Evolutionary conservation across 2,329 filamentous ascomycete genomes (phyloP), one percentile per base, ranked within the genome.

Genomic region (Fusarium circinatum): DNA sequence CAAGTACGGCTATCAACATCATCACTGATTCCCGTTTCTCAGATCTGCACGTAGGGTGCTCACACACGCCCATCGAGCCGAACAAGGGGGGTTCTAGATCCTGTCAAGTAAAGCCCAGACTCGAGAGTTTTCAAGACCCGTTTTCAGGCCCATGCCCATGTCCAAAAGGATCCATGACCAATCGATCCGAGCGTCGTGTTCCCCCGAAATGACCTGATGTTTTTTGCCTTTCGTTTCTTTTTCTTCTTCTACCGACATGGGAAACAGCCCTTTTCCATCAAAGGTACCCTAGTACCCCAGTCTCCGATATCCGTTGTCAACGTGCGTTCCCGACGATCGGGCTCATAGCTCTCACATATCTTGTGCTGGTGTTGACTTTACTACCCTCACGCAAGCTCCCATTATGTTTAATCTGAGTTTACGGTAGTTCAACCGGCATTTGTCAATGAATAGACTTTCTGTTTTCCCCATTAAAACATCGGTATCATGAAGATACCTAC

Each of bases 21-120:
- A 58, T 48, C 44, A 24, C 9, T 41, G 26, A 49, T 44, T 38
- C 41, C 51, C 49, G n/a, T 30, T 34, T 61, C 26, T 38, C 52
- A 70, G 70, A 76, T 78, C 76, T 78, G 71, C 68, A 71, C 44
- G 63, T 48, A 73, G 63, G 68, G 72, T 70, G 61, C 62, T 63
- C 18, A 30, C 58, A 68, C 62, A 56, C 63, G 49, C 39, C 69
- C 68, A 78, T 77, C 73, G 71, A 28, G 39, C 52, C 18, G 30
- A 66, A 36, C 41, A 61, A 42, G 47, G 30, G 57, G 60, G 62
- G 39, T 60, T 67, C 65, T 62, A 68, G 65, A 68, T 56, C 22
- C 58, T 70, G 67, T 69, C 58, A 69, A 48, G 67, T 42, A 44
- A 56, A 30, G 58, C 49, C 66, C 55, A 41, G 51, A 55, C 51